A percentile compares a stretch with the other conserved stretches of the same genome.
Evolutionary conservation across 2,329 filamentous ascomycete species (phyloP).

Genomic region (Tolypocladium sp.): DNA sequence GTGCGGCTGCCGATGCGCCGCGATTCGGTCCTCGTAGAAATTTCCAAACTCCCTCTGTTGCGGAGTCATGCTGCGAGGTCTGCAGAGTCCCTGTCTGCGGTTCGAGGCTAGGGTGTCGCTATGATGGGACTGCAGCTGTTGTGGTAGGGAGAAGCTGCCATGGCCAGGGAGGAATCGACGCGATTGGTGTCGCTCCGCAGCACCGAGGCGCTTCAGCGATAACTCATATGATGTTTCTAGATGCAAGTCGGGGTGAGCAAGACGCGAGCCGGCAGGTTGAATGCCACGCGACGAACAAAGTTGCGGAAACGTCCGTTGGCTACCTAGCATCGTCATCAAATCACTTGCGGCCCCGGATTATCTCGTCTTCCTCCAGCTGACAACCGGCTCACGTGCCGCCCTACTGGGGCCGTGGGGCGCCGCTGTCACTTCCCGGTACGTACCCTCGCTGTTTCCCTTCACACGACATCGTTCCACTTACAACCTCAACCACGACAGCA

Average conservation of each 20-base stretch:
- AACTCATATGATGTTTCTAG: neutral
- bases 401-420: neutral
- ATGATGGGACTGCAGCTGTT: conserved; percentile 2
- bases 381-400: neutral
- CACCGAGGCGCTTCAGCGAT: neutral
- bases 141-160: conserved; percentile 8
- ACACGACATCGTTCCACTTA: neutral
- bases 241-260: neutral
- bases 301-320: neutral
- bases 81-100: conserved; percentile 10
- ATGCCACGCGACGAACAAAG: neutral
- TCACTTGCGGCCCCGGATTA: conserved; percentile 4
- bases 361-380: conserved; percentile 1
- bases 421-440: neutral
- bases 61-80: conserved; percentile 23
- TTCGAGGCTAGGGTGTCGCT: neutral
- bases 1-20: conserved; percentile 20
- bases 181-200: neutral
- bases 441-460: neutral
- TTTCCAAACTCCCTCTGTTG: conserved; percentile 20
- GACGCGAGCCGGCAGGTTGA: neutral
- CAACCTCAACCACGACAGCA: neutral
- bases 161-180: conserved; percentile 5
- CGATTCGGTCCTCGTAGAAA: conserved; percentile 26
- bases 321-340: conserved; percentile 3